Conservation (phyloP, 768 basidiomycete genomes). For the Mycena crocata region DNA sequence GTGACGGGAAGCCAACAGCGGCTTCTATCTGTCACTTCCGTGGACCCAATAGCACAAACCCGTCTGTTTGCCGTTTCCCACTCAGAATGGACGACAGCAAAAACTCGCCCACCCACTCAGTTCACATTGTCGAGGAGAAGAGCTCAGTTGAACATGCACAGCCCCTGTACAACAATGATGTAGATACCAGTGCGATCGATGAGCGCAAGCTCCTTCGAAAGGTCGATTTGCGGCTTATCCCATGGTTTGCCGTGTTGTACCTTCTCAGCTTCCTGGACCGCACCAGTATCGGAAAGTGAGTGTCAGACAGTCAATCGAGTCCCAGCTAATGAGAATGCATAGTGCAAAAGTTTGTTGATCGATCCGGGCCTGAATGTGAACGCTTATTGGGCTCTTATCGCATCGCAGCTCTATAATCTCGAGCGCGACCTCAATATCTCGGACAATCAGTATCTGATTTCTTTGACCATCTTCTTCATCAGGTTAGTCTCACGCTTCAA, state of each 20-base stretch:
- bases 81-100: slow-evolving; percentile 30
- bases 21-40: slow-evolving; percentile 1
- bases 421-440: slow-evolving; percentile 67
- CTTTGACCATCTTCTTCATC: slow-evolving; percentile 79
- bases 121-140: slow-evolving; percentile 30
- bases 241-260: slow-evolving; percentile 82
- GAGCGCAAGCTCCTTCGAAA: slow-evolving; percentile 67
- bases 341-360: slow-evolving; percentile 64
- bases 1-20: too few species aligned
- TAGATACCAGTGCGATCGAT: slow-evolving; percentile 65
- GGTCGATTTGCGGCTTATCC: slow-evolving; percentile 76
- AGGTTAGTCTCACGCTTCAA: slow-evolving; percentile 16
- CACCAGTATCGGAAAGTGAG: slow-evolving; percentile 73
- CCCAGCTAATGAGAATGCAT: background rate
- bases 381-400: background rate
- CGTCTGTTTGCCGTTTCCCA: background rate
- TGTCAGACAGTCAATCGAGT: background rate
- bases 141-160: slow-evolving; percentile 14
- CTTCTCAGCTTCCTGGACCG: slow-evolving; percentile 78
- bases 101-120: slow-evolving; percentile 5
- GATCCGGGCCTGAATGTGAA: background rate
- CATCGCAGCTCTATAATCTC: slow-evolving; percentile 68
- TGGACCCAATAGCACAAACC: slow-evolving; percentile 6
- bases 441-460: slow-evolving; percentile 74
- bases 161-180: slow-evolving; percentile 58